These are phyloP conservation scores for Pachyrhizus erosus DNA, from an alignment of 306 rosid species.

Conservation along the genomic window DNA sequence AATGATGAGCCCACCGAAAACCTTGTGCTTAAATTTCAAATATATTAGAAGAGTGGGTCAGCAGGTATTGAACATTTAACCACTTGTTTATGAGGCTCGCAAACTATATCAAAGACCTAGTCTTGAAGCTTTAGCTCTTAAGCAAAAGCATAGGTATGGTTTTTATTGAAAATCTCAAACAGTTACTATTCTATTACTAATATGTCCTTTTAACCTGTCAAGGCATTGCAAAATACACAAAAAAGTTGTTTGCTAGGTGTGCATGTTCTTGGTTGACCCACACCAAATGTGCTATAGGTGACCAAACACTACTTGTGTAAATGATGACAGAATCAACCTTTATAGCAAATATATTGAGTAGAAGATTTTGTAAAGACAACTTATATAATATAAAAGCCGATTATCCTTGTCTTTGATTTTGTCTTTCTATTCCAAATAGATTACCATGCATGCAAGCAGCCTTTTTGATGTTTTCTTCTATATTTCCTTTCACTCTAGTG, in stretches of 20 bases:
- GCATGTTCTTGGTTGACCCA: not conserved
- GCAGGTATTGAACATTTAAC: not conserved
- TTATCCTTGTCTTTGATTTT: no score
- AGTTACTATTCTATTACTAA: not conserved
- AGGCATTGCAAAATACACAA: not conserved
- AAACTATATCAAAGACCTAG: not conserved
- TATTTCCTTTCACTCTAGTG: not conserved
- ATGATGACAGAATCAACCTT: not conserved
- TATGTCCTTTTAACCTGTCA: not conserved
- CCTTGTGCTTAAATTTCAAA: not conserved
- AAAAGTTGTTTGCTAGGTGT: not conserved
- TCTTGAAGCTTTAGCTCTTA: not conserved
- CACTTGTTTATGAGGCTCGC: not conserved
- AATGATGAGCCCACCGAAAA: not conserved
- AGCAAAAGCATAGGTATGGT: not conserved
- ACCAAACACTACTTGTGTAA: not conserved
- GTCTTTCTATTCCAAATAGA: not conserved
- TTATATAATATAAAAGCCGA: not conserved
- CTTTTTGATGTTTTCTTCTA: not conserved
- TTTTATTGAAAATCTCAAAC: not conserved
- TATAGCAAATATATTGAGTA: not conserved
- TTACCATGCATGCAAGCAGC: not conserved
- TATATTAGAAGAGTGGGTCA: not conserved
- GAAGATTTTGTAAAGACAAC: not conserved
- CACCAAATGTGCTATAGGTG: not conserved